Percentiles rank a stretch among this genome's conserved stretches.
Evolutionary conservation across 257 asterid species (phyloP).

Genomic region (Przewalskia tangutica): DNA sequence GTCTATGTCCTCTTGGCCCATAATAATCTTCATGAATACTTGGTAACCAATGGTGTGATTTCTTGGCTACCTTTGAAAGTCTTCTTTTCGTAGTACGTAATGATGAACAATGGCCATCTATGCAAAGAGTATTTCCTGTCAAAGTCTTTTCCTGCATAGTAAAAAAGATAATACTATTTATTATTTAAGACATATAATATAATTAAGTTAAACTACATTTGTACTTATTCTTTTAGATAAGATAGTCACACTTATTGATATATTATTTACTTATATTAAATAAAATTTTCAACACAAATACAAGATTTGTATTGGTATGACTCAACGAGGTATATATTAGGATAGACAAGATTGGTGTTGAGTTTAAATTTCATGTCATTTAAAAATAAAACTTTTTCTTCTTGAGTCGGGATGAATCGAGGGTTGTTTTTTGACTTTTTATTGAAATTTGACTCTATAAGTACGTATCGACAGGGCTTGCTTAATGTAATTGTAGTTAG

Average conservation of each 20-base stretch:
- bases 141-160: constrained; percentile 17
- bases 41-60: constrained; percentile 62
- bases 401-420: neutral
- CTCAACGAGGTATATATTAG: no score
- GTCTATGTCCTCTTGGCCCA: constrained; percentile 60
- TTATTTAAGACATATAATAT: neutral
- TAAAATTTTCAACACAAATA: no score
- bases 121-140: constrained; percentile 4
- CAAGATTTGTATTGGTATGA: no score
- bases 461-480: no score
- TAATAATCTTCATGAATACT: constrained; percentile 83
- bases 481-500: no score
- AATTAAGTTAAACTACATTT: neutral
- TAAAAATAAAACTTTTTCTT: neutral
- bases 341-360: no score
- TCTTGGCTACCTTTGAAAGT: constrained; percentile 34
- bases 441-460: no score
- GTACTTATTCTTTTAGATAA: neutral
- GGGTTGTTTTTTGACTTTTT: neutral
- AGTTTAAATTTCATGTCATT: neutral
- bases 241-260: neutral
- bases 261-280: no score
- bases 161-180: neutral
- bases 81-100: constrained; percentile 35
- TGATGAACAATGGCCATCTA: constrained; percentile 20